Base-by-base conservation (phyloP, 805 yeast species). In the Candida arabinofermentans region DNA sequence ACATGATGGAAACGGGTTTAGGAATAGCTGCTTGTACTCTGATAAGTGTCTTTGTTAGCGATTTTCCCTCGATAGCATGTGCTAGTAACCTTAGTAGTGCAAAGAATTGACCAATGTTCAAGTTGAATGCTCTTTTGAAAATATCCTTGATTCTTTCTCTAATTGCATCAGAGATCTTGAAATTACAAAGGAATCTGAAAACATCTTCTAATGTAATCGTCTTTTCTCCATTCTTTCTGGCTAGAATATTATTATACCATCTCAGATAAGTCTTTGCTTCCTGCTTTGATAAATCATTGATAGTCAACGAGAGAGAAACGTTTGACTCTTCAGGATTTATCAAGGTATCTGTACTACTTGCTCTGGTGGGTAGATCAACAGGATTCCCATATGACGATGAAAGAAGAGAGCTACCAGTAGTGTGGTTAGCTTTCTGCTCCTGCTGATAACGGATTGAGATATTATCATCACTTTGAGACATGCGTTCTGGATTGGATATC, bases 101-200 rank as follows among this genome's bases (percentile, higher is more conserved):
- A 66, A 86, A 93, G 64, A 93, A 91, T 60, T 89, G 95, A 5
- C 96, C 95, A 41, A 89, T 81, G 54, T 87, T 89, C 41, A 91
- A 71, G 42, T 70, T 71, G 26, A 70, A 62, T 57, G 80, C 81
- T 18, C 83, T 74, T 21, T 65, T 64, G 34, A 87, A 72, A 42
- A 76, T 58, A 9, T 70, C 71, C 56, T 75, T 80, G 43, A 77
- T 66, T 9, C 60, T 56, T 2, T 69, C 69, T 57, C 78, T 79
- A 26, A 77, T 66, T 2, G 60, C 53, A 1, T 70, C 71, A 2
- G 79, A 55, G 12, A 91, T 65, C 41, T 78, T 81, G 67, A 91
- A 91, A 60, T 91, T 90, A 53, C 73, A 71, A 44, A 93, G 68
- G 59, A 91, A 91, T 36, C 68, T 67, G 62, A 85, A 80, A n/a